Evolutionary conservation across 495 filamentous ascomycete species (phyloP).

Genomic region (Xylaria sp.): DNA sequence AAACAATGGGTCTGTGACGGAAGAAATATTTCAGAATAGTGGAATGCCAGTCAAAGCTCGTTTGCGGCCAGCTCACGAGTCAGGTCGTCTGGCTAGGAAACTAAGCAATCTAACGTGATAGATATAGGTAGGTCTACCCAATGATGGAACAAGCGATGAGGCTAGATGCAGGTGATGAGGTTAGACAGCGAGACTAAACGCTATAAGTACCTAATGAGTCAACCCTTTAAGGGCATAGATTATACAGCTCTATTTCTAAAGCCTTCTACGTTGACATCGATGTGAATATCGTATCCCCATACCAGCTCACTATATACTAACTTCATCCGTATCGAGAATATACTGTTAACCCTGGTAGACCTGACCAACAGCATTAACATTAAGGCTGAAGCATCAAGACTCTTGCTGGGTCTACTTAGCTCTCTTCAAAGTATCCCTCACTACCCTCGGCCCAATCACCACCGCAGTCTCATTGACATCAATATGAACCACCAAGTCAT

Average conservation of each 20-base stretch:
- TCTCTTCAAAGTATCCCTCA: slow-evolving; percentile 25
- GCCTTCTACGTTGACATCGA: background rate
- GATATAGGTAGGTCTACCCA: background rate
- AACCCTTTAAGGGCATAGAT: background rate
- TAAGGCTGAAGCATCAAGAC: background rate
- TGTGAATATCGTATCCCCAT: background rate
- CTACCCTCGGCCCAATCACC: slow-evolving; percentile 38
- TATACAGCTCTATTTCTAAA: background rate
- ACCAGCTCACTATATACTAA: background rate
- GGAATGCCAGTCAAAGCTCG: slow-evolving; percentile 1
- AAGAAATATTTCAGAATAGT: background rate
- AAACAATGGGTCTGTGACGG: slow-evolving; percentile 24
- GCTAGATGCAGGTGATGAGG: background rate
- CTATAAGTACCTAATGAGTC: background rate
- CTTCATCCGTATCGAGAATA: background rate
- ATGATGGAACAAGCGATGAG: background rate
- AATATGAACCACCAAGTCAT: slow-evolving; percentile 50
- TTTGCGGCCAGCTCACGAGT: slow-evolving; percentile 11
- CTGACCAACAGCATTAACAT: background rate
- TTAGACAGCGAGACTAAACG: too few relatives aligned
- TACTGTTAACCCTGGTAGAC: background rate
- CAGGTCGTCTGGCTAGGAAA: slow-evolving; percentile 15
- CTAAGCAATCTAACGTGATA: slow-evolving; percentile 10
- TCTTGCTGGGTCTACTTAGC: background rate
- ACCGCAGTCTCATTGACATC: slow-evolving; percentile 37